Evolutionary conservation across 1,284 basidiomycete species (phyloP).

Genomic region (Ganoderma sp.): DNA sequence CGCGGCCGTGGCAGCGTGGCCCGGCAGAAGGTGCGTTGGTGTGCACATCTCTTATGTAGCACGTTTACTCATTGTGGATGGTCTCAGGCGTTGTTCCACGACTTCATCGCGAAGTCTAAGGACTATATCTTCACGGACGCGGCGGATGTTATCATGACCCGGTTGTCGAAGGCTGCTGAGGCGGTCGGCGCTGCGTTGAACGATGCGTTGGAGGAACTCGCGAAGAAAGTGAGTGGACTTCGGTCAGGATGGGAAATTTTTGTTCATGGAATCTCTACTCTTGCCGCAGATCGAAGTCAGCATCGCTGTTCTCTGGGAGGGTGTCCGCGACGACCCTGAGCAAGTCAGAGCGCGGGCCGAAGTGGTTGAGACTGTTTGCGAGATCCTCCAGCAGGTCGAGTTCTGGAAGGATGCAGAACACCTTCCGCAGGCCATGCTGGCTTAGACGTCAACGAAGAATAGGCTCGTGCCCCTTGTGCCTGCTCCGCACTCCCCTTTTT

Average conservation of each 20-base stretch:
- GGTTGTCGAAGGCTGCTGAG: slow-evolving; percentile 53
- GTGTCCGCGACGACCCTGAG: slow-evolving; percentile 51
- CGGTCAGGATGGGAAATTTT: neutral
- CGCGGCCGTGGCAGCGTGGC: slow-evolving; percentile 61
- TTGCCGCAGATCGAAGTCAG: slow-evolving; percentile 59
- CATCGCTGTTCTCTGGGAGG: slow-evolving; percentile 65
- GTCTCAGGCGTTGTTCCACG: slow-evolving; percentile 52
- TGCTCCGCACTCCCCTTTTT: neutral
- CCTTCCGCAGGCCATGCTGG: slow-evolving; percentile 27
- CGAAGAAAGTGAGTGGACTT: slow-evolving; percentile 52
- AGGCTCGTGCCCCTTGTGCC: neutral
- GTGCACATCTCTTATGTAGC: neutral
- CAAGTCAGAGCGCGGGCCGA: slow-evolving; percentile 50
- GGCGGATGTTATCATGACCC: slow-evolving; percentile 55
- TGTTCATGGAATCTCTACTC: neutral
- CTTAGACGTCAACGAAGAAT: neutral
- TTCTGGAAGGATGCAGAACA: slow-evolving; percentile 52
- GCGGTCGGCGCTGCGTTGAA: slow-evolving; percentile 56
- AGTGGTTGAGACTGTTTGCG: slow-evolving; percentile 45
- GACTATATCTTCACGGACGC: slow-evolving; percentile 58
- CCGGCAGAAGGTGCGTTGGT: slow-evolving; percentile 57
- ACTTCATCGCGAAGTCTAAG: slow-evolving; percentile 50
- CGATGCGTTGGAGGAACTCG: slow-evolving; percentile 53
- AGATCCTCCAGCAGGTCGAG: slow-evolving; percentile 50
- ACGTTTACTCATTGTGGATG: neutral